Percentiles rank a stretch among this genome's conserved stretches.
These are phyloP conservation scores for Phytophthora pistaciae DNA, from an alignment of 352 stramenopile genomes.

Conservation along the genomic window DNA sequence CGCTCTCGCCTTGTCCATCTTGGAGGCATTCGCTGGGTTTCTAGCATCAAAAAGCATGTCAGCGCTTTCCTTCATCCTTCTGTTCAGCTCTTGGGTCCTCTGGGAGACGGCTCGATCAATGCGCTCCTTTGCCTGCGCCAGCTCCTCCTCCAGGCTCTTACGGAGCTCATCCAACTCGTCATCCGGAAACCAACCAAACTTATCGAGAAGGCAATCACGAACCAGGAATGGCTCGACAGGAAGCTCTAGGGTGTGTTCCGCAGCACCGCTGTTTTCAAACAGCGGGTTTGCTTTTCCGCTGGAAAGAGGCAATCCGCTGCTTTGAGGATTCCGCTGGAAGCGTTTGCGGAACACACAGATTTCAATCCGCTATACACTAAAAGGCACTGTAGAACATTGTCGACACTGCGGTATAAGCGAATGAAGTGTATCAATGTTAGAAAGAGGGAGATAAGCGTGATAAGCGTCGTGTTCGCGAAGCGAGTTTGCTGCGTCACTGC, in stretches of 20 bases:
- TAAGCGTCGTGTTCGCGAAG: too few species aligned
- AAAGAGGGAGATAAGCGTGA: too few species aligned
- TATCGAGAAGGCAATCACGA: conserved; percentile 14
- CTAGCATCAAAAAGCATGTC: conserved; percentile 21
- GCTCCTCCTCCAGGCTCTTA: not conserved
- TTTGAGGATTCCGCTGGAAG: too few species aligned
- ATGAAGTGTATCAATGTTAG: too few species aligned
- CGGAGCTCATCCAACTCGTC: conserved; percentile 8
- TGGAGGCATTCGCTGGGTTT: not conserved
- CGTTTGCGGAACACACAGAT: too few species aligned
- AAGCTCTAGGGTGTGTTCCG: conserved; percentile 11
- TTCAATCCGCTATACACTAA: too few species aligned
- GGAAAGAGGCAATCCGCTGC: too few species aligned
- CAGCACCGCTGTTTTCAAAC: too few species aligned
- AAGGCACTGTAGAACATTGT: too few species aligned
- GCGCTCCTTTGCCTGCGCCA: not conserved
- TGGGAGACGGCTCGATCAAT: not conserved
- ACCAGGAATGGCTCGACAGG: not conserved
- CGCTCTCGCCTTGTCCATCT: conserved; percentile 3
- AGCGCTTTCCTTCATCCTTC: not conserved
- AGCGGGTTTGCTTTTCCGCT: too few species aligned
- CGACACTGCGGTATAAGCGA: too few species aligned
- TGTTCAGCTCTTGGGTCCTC: not conserved
- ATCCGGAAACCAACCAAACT: conserved; percentile 13
- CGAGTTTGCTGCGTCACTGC: too few species aligned